Evolutionary conservation across 2,329 filamentous ascomycete species (phyloP).

Genomic region (Penicillium decumbens): DNA sequence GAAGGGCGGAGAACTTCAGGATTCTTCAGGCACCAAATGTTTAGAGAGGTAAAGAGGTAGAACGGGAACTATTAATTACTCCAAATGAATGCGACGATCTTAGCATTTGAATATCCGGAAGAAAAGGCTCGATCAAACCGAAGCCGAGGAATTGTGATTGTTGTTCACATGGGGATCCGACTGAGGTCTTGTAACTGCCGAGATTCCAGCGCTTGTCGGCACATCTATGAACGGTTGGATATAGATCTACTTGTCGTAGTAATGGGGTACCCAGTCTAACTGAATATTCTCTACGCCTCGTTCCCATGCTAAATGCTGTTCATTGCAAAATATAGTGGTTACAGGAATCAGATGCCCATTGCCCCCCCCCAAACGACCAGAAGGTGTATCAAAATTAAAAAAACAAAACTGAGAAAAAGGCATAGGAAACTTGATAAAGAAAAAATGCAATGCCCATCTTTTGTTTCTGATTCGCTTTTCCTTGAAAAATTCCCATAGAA

Average conservation of each 20-base stretch:
- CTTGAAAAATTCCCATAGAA: conserved; percentile 5
- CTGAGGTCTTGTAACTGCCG: neutral
- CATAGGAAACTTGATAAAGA: neutral
- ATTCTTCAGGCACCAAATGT: neutral
- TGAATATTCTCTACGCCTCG: too few relatives aligned
- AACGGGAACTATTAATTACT: neutral
- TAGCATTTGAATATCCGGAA: neutral
- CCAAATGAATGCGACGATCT: neutral
- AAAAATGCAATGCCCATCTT: conserved; percentile 8
- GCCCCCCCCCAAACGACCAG: conserved; percentile 8
- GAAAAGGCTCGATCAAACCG: conserved; percentile 15
- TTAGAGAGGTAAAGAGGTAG: neutral
- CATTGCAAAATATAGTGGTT: conserved; percentile 17
- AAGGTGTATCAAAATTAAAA: conserved; percentile 21
- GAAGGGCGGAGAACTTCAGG: neutral
- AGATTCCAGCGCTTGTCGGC: too few relatives aligned
- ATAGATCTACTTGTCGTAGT: too few relatives aligned
- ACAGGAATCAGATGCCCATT: conserved; percentile 12
- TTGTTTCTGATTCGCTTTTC: conserved; percentile 5
- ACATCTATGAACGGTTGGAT: too few relatives aligned
- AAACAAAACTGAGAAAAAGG: neutral
- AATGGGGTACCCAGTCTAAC: too few relatives aligned
- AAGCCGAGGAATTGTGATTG: conserved; percentile 11
- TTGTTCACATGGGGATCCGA: conserved; percentile 19
- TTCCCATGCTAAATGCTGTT: conserved; percentile 5